Conservation (phyloP, 1,139 yeast species). For the Yamadazyma triangularis region DNA sequence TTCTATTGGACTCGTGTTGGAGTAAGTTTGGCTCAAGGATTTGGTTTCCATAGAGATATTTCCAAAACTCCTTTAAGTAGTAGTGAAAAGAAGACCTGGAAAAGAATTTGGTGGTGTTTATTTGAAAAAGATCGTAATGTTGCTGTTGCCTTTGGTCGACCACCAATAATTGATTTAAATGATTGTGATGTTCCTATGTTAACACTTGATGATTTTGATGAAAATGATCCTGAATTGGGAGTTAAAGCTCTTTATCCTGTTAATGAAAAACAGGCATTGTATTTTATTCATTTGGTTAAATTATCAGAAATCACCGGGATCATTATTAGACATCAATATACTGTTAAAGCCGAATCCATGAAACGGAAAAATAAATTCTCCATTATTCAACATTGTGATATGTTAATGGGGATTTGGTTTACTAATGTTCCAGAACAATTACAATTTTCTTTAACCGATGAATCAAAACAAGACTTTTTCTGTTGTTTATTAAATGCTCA, state of each 20-base stretch:
- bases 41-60: constrained; percentile 66
- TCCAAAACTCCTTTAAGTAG: constrained; percentile 26
- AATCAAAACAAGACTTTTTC: constrained; percentile 48
- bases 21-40: constrained; percentile 70
- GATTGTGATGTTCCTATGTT: constrained; percentile 81
- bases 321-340: constrained; percentile 66
- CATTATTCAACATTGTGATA: constrained; percentile 68
- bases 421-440: constrained; percentile 62
- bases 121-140: constrained; percentile 69
- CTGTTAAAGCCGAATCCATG: constrained; percentile 62
- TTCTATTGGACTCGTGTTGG: constrained; percentile 79
- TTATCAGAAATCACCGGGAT: constrained; percentile 73
- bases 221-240: constrained; percentile 48
- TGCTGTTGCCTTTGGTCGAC: constrained; percentile 77
- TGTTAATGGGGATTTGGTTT: constrained; percentile 79
- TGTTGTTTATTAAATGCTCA: constrained; percentile 64
- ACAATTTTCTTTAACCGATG: constrained; percentile 58
- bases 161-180: constrained; percentile 62
- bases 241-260: constrained; percentile 42
- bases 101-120: constrained; percentile 78
- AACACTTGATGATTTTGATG: constrained; percentile 58
- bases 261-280: constrained; percentile 46
- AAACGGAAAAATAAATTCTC: constrained; percentile 46
- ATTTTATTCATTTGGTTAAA: constrained; percentile 62
- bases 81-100: constrained; percentile 55